Conservation (phyloP, 2,329 filamentous ascomycete genomes). For the Piedraia hortae region DNA sequence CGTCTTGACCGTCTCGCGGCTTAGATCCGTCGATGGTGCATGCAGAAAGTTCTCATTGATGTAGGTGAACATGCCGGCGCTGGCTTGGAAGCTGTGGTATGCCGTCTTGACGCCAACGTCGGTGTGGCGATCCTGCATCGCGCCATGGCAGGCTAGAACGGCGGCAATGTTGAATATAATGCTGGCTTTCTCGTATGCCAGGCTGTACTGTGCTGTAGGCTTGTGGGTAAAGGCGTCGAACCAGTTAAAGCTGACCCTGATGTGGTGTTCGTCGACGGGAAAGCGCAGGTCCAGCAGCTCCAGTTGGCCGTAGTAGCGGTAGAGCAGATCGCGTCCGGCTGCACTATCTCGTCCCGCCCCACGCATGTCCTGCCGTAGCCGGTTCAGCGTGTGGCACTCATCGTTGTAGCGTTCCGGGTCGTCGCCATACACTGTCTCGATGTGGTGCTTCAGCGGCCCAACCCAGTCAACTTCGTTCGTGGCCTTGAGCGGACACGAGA, state of each 20-base stretch:
- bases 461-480: conserved; percentile 99
- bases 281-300: conserved; percentile 85
- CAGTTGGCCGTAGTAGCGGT: conserved; percentile 91
- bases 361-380: conserved; percentile 90
- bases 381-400: conserved; percentile 82
- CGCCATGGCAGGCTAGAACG: conserved; percentile 84
- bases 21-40: conserved; percentile 85
- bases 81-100: conserved; percentile 94
- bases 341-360: conserved; percentile 92
- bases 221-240: conserved; percentile 99
- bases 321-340: conserved; percentile 72
- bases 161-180: conserved; percentile 99
- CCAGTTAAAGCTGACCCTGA: conserved; percentile 98
- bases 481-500: conserved; percentile 70
- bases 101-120: conserved; percentile 84
- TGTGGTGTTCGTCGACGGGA: conserved; percentile 93
- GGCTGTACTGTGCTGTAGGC: conserved; percentile 81
- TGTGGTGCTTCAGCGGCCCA: conserved; percentile 71
- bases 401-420: conserved; percentile 88
- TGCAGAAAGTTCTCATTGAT: conserved; percentile 99
- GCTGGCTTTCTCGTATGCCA: conserved; percentile 94
- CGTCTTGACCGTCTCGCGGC: conserved; percentile 82
- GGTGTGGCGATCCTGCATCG: conserved; percentile 71
- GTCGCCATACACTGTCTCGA: conserved; percentile 79
- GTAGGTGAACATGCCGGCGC: conserved; percentile 97